Conservation (phyloP, 371 early-diverging fungal genomes). For the Synchytrium microbalum region DNA sequence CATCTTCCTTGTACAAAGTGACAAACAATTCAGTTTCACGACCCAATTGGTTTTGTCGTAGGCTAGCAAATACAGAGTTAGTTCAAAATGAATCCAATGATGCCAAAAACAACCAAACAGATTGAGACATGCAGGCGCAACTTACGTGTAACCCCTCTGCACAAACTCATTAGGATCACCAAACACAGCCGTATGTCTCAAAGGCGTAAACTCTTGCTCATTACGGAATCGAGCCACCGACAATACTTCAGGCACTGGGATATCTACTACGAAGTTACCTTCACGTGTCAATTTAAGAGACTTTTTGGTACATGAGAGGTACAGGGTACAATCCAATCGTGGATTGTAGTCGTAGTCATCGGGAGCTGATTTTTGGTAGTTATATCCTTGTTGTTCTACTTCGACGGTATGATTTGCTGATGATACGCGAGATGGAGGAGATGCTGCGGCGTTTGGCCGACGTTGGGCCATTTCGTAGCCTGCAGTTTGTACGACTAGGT, state of each 20-base stretch:
- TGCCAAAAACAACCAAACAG: not conserved
- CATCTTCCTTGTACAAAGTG: conserved; percentile 53
- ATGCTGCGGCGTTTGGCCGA: not conserved
- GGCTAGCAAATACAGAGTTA: conserved; percentile 13
- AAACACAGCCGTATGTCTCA: conserved; percentile 24
- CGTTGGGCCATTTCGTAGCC: conserved; percentile 1
- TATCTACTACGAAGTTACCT: conserved; percentile 19
- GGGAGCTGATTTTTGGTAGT: not conserved
- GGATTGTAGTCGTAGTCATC: not conserved
- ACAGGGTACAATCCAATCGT: not conserved
- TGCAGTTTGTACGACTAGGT: not conserved
- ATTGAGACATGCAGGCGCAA: not conserved
- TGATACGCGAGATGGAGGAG: not conserved
- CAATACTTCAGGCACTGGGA: conserved; percentile 32
- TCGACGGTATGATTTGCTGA: not conserved
- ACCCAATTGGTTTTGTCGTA: conserved; percentile 40
- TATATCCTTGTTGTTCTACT: not conserved
- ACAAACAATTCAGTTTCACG: conserved; percentile 60
- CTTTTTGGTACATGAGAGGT: conserved; percentile 1
- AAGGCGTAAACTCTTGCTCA: conserved; percentile 31
- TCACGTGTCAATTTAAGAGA: conserved; percentile 1
- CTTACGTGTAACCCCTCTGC: not conserved
- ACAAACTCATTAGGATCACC: conserved; percentile 5
- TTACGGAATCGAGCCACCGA: not conserved
- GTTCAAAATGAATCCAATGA: not conserved